Evolutionary conservation across 139 green algal genomes (phyloP).

Genomic region (Yamagishiella unicocca): DNA sequence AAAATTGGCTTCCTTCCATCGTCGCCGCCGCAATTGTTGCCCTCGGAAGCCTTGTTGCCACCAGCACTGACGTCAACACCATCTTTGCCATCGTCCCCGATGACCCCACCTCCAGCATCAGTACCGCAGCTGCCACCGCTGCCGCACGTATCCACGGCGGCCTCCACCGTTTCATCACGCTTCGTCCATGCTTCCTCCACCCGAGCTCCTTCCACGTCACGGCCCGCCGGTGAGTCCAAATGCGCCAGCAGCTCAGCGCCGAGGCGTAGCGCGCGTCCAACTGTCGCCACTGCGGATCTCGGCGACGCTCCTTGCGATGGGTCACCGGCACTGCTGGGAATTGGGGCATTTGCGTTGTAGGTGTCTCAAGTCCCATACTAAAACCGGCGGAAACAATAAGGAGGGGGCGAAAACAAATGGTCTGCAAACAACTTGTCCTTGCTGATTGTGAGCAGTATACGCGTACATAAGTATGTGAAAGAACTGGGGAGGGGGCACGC

Average conservation of each 20-base stretch:
- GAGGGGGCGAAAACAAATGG: too few relatives aligned
- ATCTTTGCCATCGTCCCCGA: too few relatives aligned
- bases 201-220: background rate
- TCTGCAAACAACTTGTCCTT: too few relatives aligned
- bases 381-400: too few relatives aligned
- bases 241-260: background rate
- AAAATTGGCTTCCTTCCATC: too few relatives aligned
- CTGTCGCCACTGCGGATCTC: background rate
- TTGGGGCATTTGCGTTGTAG: background rate
- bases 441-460: background rate
- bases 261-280: background rate
- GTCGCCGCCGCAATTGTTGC: background rate
- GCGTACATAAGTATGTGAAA: too few relatives aligned
- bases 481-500: too few relatives aligned
- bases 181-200: background rate
- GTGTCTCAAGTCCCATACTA: background rate
- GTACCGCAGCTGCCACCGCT: background rate
- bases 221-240: background rate
- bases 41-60: background rate
- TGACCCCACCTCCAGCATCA: background rate
- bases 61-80: background rate
- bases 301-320: background rate
- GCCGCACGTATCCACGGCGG: background rate
- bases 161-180: background rate
- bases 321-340: background rate